Conservation (phyloP, 2,329 filamentous ascomycete species). For the Neobulgaria alba region DNA sequence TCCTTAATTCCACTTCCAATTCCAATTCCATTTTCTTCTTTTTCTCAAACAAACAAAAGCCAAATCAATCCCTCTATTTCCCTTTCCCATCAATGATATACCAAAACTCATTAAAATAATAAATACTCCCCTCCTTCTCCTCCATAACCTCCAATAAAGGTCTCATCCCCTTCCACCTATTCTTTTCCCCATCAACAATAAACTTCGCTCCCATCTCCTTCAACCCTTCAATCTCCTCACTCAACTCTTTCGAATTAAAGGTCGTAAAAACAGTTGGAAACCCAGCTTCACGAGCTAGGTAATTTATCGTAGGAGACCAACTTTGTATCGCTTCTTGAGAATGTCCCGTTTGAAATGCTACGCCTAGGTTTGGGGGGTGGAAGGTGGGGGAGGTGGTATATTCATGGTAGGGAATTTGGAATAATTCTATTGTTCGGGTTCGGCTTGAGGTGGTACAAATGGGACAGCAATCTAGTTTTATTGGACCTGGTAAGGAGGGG, state of each 20-base stretch:
- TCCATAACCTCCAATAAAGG: constrained; percentile 11
- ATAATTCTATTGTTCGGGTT: constrained; percentile 6
- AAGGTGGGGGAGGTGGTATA: constrained; percentile 5
- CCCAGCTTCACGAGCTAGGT: constrained; percentile 3
- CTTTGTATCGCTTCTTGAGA: constrained; percentile 5
- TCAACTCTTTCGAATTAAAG: constrained; percentile 15
- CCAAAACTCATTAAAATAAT: constrained; percentile 13
- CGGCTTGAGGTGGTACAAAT: constrained; percentile 4
- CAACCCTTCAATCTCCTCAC: constrained; percentile 9
- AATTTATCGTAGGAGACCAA: constrained; percentile 11
- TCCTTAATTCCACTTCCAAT: too few relatives aligned
- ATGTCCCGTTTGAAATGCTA: constrained; percentile 14
- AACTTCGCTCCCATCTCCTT: constrained; percentile 6
- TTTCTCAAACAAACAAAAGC: too few relatives aligned
- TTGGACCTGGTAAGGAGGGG: neutral
- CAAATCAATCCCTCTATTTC: too few relatives aligned
- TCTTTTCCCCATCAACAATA: constrained; percentile 8
- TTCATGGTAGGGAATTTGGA: constrained; percentile 11
- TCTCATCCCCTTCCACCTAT: constrained; percentile 14
- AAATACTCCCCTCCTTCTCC: constrained; percentile 9
- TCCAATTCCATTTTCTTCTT: too few relatives aligned
- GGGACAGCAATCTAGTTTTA: constrained; percentile 10
- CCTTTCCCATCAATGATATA: constrained; percentile 14
- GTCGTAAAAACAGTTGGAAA: constrained; percentile 15
- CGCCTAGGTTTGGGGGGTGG: constrained; percentile 10